phyloP scores from a whole-genome alignment of 805 yeast species.

The Maudiozyma pseudohumilis region DNA sequence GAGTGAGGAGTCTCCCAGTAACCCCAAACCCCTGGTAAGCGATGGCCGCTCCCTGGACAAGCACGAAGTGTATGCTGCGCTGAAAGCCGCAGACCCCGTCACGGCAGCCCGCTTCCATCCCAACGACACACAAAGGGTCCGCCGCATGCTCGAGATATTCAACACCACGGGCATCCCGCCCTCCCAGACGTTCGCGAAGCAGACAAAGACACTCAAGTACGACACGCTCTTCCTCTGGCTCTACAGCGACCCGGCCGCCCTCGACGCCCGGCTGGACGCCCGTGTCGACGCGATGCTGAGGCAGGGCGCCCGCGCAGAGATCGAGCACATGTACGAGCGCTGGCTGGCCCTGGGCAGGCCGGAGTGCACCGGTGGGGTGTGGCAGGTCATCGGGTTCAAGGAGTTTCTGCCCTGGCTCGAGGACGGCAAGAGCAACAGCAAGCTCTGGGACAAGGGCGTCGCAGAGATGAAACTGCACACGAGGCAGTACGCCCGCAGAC shows the following conservation, averaged over 20 bases:
- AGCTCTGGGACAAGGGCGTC: constrained; percentile 37
- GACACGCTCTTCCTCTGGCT: constrained; percentile 74
- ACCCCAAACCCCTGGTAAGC: too few species aligned
- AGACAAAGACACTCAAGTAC: constrained; percentile 47
- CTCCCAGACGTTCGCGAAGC: constrained; percentile 60
- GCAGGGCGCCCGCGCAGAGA: constrained; percentile 61
- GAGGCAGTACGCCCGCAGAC: constrained; percentile 76
- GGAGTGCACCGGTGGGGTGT: constrained; percentile 54
- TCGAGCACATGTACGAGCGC: constrained; percentile 44
- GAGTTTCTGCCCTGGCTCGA: constrained; percentile 69
- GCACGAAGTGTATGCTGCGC: constrained; percentile 30
- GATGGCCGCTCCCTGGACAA: too few species aligned
- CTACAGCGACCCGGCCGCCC: constrained; percentile 48
- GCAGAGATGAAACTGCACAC: constrained; percentile 78
- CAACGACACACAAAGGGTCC: constrained; percentile 67
- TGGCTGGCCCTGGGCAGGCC: constrained; percentile 28
- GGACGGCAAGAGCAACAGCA: constrained; percentile 12
- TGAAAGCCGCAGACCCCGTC: constrained; percentile 53
- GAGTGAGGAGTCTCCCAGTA: too few species aligned
- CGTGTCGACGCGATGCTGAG: constrained; percentile 80
- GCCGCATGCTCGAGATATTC: constrained; percentile 73
- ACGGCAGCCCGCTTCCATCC: constrained; percentile 84
- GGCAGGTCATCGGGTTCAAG: constrained; percentile 93
- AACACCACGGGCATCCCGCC: constrained; percentile 57
- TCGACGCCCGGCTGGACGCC: constrained; percentile 56